Conservation (phyloP, 768 basidiomycete species). For the Suillus alpinus region DNA sequence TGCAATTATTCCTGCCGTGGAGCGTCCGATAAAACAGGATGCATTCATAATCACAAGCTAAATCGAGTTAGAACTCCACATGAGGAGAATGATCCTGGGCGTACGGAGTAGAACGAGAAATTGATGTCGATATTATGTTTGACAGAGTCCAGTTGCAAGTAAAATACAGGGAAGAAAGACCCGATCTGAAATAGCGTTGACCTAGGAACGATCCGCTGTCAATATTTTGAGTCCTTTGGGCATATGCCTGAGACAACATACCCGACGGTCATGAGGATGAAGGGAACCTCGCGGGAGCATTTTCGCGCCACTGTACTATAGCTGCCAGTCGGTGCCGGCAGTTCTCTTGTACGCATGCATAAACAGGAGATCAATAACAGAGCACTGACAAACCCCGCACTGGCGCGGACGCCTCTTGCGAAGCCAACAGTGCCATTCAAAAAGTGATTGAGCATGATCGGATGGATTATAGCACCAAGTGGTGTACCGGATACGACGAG, state of each 20-base stretch:
- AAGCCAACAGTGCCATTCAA: constrained; percentile 45
- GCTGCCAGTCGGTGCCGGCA: constrained; percentile 16
- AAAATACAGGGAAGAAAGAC: constrained; percentile 48
- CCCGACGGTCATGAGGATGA: neutral
- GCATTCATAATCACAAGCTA: constrained; percentile 51
- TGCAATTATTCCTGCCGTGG: constrained; percentile 39
- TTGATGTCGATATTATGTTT: constrained; percentile 39
- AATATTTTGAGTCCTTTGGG: neutral
- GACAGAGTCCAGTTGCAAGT: constrained; percentile 48
- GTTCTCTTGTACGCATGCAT: constrained; percentile 35
- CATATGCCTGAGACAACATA: neutral
- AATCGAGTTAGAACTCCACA: neutral
- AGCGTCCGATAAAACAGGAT: constrained; percentile 44
- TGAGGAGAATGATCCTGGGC: neutral
- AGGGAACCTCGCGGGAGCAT: neutral
- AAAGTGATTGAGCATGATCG: constrained; percentile 56
- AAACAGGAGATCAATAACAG: constrained; percentile 37
- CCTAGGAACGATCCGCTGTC: neutral
- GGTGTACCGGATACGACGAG: constrained; percentile 46
- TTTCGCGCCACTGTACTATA: neutral
- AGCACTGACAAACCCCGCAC: constrained; percentile 36
- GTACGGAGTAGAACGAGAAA: constrained; percentile 50
- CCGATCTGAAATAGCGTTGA: constrained; percentile 31
- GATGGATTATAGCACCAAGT: constrained; percentile 54
- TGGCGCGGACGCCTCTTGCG: constrained; percentile 35